Conservation (phyloP, 1,284 basidiomycete species). For the Puccinia coronata region DNA sequence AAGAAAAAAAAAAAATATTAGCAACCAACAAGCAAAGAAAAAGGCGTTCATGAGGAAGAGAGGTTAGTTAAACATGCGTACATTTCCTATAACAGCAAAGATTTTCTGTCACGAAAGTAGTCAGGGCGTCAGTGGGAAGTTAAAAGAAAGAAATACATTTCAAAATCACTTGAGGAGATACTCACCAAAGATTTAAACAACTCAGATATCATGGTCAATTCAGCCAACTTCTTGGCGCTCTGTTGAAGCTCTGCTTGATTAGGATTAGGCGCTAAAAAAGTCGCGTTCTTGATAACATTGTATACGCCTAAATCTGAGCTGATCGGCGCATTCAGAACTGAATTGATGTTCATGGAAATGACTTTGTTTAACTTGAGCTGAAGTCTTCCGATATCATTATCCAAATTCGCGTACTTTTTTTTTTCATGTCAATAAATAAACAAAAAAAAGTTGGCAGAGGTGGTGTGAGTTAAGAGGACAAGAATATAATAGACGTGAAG, state of each 20-base stretch:
- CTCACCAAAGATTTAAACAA: conserved; percentile 48
- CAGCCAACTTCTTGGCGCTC: conserved; percentile 34
- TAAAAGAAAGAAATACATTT: not conserved
- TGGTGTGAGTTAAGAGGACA: not conserved
- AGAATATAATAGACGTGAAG: no score
- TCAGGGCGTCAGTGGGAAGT: not conserved
- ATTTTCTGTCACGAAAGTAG: conserved; percentile 38
- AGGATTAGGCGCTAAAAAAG: conserved; percentile 22
- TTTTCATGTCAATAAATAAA: not conserved
- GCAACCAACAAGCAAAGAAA: no score
- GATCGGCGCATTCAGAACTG: conserved; percentile 37
- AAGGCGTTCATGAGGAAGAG: no score
- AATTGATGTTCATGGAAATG: conserved; percentile 25
- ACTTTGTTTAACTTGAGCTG: conserved; percentile 44
- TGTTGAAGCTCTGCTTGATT: conserved; percentile 28
- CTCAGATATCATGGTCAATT: conserved; percentile 47
- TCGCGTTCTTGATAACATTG: conserved; percentile 34
- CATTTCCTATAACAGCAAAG: conserved; percentile 40
- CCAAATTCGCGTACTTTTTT: conserved; percentile 42
- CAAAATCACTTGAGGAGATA: not conserved
- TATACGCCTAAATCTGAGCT: conserved; percentile 42
- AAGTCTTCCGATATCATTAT: conserved; percentile 42
- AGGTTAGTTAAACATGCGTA: conserved; percentile 19
- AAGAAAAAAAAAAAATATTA: no score
- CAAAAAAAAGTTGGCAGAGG: no score